Base-by-base conservation (phyloP, 257 asterid genomes). In the Nicotiana paniculata region DNA sequence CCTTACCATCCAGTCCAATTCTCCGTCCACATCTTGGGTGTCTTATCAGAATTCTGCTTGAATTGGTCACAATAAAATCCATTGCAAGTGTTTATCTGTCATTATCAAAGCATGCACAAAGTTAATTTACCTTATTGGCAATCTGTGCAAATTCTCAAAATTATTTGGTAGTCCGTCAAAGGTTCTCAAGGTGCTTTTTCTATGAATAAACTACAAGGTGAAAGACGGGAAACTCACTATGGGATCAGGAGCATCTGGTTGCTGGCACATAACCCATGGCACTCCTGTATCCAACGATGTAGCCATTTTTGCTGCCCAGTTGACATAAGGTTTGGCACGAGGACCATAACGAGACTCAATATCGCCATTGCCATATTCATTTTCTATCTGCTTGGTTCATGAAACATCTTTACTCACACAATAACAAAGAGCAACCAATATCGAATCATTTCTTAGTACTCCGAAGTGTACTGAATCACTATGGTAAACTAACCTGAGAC, bases 251-350 rank as follows among this genome's bases (percentile, higher is more conserved):
- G 99, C 98, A 90, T 95, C 95, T 4, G 64, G 82, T 83, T 95
- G 99, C 86, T 93, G 97, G 89, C 99, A 95, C 99, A 95, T 95
- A 51, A 89, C 90, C 99, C 99, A 95, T 7, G 99, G 98, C 37
- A 95, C 99, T 81, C 96, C 97, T 8, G 98, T 93, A 80, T 92
- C 78, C 83, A 91, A 75, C 53, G 98, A 89, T 28, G 88, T 86
- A 2, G 99, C 99, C 99, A 93, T 93, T 51, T 90, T 8, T 15
- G 98, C 99, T 28, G 99, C 97, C 99, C 99, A 95, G 12, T 88
- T 85, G 64, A 93, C 84, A 84, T 95, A 95, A 15, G 92, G 66
- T 91, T 93, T 92, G 61, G 93, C 99, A 70, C 85, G 77, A 30
- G 74, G 28, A 24, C 97, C 99, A 79, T 92, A 95, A 16, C 75